These are phyloP conservation scores for Begonia masoniana DNA, from an alignment of 306 rosid species.

Conservation along the genomic window DNA sequence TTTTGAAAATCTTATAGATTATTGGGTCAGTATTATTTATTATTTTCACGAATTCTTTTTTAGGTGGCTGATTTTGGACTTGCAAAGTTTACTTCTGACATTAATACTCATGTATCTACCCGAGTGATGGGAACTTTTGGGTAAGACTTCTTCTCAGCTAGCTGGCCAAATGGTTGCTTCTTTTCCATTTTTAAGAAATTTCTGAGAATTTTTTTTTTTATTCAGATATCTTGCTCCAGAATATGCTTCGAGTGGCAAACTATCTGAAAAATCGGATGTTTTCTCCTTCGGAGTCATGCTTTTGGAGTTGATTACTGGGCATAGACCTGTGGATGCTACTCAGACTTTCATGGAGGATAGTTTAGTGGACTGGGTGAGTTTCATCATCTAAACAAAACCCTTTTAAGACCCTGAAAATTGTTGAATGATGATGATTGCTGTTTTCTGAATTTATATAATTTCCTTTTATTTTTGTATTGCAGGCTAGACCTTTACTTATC, in stretches of 20 bases:
- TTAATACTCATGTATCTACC: constrained; percentile 89
- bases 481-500: constrained; percentile 92
- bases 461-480: constrained; percentile 11
- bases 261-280: constrained; percentile 90
- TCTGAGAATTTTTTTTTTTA: not conserved
- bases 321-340: constrained; percentile 64
- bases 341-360: constrained; percentile 72
- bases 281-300: constrained; percentile 94
- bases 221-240: constrained; percentile 93
- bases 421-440: too few relatives aligned
- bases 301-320: constrained; percentile 79
- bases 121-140: constrained; percentile 99
- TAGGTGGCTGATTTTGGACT: constrained; percentile 99
- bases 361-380: constrained; percentile 94
- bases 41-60: not conserved
- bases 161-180: too few relatives aligned
- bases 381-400: too few relatives aligned
- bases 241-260: constrained; percentile 93
- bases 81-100: constrained; percentile 70
- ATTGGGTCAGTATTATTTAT: not conserved
- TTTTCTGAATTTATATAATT: too few relatives aligned
- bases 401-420: too few relatives aligned
- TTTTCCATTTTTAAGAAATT: too few relatives aligned
- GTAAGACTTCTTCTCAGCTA: constrained; percentile 24
- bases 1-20: not conserved